Percentiles rank a stretch among this genome's conserved stretches.
phyloP scores from a whole-genome alignment of 2,329 filamentous ascomycete species.

The Penicillium sp. region DNA sequence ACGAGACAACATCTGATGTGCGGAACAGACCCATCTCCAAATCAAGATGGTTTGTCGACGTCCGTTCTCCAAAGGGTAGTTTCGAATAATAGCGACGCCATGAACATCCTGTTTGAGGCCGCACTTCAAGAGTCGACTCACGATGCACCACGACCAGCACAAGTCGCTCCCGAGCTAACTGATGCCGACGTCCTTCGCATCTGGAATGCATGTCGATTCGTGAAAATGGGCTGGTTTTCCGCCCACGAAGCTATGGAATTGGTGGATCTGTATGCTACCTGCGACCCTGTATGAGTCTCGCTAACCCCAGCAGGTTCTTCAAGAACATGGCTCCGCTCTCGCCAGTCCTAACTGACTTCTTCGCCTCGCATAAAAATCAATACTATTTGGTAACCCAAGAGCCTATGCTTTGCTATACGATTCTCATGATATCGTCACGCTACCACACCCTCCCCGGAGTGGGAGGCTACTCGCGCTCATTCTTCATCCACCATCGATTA shows the following conservation, averaged over 20 bases:
- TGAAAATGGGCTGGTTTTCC: conserved; percentile 57
- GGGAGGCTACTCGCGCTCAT: conserved; percentile 47
- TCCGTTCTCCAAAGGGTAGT: conserved; percentile 53
- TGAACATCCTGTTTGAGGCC: conserved; percentile 54
- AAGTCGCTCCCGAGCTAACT: conserved; percentile 9
- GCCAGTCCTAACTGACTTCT: conserved; percentile 52
- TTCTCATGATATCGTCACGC: conserved; percentile 53
- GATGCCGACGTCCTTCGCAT: conserved; percentile 39
- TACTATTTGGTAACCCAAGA: conserved; percentile 52
- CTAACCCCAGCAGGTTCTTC: conserved; percentile 41
- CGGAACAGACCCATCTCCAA: not conserved
- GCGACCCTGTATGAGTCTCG: not conserved
- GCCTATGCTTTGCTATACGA: conserved; percentile 54
- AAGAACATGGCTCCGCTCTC: conserved; percentile 50
- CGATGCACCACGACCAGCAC: conserved; percentile 18
- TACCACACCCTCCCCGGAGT: conserved; percentile 45
- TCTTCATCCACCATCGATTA: conserved; percentile 53
- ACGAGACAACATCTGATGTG: not conserved
- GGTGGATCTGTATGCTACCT: conserved; percentile 46
- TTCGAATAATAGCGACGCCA: conserved; percentile 53
- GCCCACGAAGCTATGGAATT: conserved; percentile 54
- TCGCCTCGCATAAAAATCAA: conserved; percentile 50
- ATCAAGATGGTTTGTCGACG: conserved; percentile 31
- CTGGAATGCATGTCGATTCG: conserved; percentile 54
- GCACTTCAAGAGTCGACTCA: conserved; percentile 37